phyloP scores from a whole-genome alignment of 495 filamentous ascomycete genomes.

The Saxophila tyrrhenica region DNA sequence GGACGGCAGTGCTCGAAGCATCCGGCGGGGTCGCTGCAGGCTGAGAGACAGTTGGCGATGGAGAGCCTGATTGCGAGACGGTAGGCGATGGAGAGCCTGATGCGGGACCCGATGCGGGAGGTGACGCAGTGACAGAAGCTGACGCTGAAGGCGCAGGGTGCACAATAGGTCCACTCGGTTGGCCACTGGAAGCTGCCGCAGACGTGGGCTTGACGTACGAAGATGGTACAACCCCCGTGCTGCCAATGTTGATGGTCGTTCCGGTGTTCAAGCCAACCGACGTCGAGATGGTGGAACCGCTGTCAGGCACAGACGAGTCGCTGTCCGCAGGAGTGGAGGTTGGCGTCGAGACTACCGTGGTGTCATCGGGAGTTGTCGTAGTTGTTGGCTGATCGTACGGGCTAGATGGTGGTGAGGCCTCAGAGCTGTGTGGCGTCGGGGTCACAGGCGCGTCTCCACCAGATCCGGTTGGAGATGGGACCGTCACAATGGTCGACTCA shows the following conservation, averaged over 20 bases:
- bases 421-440: not conserved
- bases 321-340: slow-evolving; percentile 1
- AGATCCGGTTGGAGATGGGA: not conserved
- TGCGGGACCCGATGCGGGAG: not conserved
- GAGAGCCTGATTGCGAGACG: not conserved
- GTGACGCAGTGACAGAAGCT: no score
- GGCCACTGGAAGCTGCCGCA: not conserved
- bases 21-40: not conserved
- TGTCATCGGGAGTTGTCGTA: slow-evolving; percentile 1
- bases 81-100: not conserved
- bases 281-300: slow-evolving; percentile 2
- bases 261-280: slow-evolving; percentile 3
- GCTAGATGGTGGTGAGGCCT: not conserved
- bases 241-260: not conserved
- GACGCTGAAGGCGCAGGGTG: no score
- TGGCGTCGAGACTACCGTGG: slow-evolving; percentile 2
- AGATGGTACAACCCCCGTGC: not conserved
- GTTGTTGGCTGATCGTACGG: not conserved
- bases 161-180: no score
- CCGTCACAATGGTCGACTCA: not conserved
- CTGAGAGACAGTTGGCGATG: not conserved
- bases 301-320: not conserved
- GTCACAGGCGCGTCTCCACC: not conserved
- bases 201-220: not conserved
- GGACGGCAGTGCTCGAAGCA: not conserved